phyloP scores from a whole-genome alignment of 495 filamentous ascomycete genomes.

The Jackrogersella minutella region DNA sequence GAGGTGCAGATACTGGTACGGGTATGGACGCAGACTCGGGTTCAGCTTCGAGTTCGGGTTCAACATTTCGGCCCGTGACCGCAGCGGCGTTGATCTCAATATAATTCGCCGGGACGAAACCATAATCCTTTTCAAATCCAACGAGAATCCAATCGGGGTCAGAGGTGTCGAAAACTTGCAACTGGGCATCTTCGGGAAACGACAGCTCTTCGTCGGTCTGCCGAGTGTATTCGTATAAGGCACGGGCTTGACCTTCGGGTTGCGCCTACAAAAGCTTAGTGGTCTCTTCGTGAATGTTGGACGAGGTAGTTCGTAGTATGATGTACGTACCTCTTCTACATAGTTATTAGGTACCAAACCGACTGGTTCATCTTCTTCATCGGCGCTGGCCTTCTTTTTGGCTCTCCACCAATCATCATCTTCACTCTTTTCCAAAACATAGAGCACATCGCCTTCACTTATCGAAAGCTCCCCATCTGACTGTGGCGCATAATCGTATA shows the following conservation, averaged over 20 bases:
- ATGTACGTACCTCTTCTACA: constrained; percentile 83
- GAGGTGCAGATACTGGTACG: neutral
- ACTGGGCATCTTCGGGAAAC: constrained; percentile 85
- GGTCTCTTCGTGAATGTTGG: constrained; percentile 5
- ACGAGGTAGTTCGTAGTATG: neutral
- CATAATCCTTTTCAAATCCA: constrained; percentile 83
- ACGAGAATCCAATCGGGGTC: constrained; percentile 98
- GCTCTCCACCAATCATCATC: constrained; percentile 99
- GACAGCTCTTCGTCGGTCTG: constrained; percentile 99
- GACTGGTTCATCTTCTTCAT: constrained; percentile 93
- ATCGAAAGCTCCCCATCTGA: constrained; percentile 87
- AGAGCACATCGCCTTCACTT: constrained; percentile 88
- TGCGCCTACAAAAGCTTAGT: constrained; percentile 63
- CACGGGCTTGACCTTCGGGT: constrained; percentile 77
- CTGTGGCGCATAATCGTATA: constrained; percentile 95
- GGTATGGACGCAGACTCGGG: constrained; percentile 36
- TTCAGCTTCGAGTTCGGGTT: constrained; percentile 29
- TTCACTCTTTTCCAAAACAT: constrained; percentile 85
- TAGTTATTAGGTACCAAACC: constrained; percentile 97
- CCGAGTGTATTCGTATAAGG: constrained; percentile 93
- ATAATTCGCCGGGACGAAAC: constrained; percentile 97
- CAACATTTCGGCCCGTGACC: constrained; percentile 33
- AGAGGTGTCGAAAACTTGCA: constrained; percentile 86
- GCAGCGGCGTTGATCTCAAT: constrained; percentile 69
- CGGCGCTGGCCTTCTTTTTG: constrained; percentile 91